phyloP scores from a whole-genome alignment of 176 grass and related monocot genomes.

The Luzula sylvatica region DNA sequence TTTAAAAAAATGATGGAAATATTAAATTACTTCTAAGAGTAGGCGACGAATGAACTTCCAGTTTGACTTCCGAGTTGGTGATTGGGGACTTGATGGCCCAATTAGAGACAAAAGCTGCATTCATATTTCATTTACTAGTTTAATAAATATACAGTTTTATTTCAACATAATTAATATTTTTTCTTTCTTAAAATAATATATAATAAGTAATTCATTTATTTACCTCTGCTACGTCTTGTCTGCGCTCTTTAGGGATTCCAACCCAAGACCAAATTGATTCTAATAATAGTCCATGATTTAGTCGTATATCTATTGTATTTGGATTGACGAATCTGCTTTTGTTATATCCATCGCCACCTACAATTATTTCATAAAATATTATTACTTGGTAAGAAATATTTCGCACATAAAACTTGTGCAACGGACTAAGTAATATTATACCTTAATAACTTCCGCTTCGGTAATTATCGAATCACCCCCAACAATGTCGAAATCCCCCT shows the following conservation, averaged over 20 bases:
- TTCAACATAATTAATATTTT: no score
- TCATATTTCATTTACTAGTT: no score
- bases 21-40: conserved; percentile 60
- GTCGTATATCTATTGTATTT: conserved; percentile 57
- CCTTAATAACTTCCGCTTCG: conserved; percentile 83
- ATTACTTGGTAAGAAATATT: no score
- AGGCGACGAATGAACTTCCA: conserved; percentile 89
- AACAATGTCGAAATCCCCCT: conserved; percentile 98
- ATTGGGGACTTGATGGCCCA: conserved; percentile 64
- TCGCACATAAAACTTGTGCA: conserved; percentile 7
- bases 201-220: not conserved
- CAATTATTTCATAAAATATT: conserved; percentile 5
- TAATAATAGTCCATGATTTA: conserved; percentile 70
- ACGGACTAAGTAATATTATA: conserved; percentile 26
- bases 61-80: conserved; percentile 61
- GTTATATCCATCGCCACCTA: conserved; percentile 79
- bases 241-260: conserved; percentile 49
- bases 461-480: conserved; percentile 69
- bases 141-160: no score
- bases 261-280: conserved; percentile 91
- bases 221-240: conserved; percentile 87
- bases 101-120: conserved; percentile 69
- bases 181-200: not conserved
- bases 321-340: conserved; percentile 53
- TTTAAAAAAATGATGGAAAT: not conserved